Conservation (phyloP, 2,329 filamentous ascomycete genomes). For the Tolypocladium sp. region DNA sequence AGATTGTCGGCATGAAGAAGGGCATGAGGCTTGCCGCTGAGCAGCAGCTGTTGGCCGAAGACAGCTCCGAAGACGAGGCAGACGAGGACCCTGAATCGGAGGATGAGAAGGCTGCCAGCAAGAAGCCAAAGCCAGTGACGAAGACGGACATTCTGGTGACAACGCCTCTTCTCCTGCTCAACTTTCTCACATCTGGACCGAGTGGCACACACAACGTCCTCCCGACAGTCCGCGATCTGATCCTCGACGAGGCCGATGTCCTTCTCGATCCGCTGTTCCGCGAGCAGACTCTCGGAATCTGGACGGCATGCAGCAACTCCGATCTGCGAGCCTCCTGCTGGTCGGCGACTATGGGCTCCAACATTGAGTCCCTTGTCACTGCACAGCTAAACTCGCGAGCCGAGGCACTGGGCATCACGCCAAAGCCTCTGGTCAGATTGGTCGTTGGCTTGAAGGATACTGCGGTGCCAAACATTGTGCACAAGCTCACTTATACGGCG, state of each 20-base stretch:
- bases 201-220: conserved; percentile 40
- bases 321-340: conserved; percentile 72
- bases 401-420: conserved; percentile 22
- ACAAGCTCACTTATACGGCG: conserved; percentile 83
- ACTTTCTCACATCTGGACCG: conserved; percentile 49
- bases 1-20: conserved; percentile 75
- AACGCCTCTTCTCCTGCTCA: conserved; percentile 56
- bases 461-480: conserved; percentile 83
- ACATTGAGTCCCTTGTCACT: conserved; percentile 70
- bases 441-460: conserved; percentile 97
- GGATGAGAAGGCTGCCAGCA: conserved; percentile 21
- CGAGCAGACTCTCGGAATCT: conserved; percentile 77
- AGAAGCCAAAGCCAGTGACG: conserved; percentile 17
- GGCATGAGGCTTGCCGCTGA: conserved; percentile 60
- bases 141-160: conserved; percentile 31
- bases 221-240: conserved; percentile 60
- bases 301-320: conserved; percentile 65
- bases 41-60: conserved; percentile 24
- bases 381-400: conserved; percentile 54
- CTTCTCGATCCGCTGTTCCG: conserved; percentile 85
- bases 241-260: conserved; percentile 92
- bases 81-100: conserved; percentile 22
- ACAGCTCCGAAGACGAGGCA: conserved; percentile 26
- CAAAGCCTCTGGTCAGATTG: conserved; percentile 61
- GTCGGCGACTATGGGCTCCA: conserved; percentile 96